These are phyloP conservation scores for Termitomyces sp. DNA, from an alignment of 768 basidiomycete genomes.

Conservation along the genomic window DNA sequence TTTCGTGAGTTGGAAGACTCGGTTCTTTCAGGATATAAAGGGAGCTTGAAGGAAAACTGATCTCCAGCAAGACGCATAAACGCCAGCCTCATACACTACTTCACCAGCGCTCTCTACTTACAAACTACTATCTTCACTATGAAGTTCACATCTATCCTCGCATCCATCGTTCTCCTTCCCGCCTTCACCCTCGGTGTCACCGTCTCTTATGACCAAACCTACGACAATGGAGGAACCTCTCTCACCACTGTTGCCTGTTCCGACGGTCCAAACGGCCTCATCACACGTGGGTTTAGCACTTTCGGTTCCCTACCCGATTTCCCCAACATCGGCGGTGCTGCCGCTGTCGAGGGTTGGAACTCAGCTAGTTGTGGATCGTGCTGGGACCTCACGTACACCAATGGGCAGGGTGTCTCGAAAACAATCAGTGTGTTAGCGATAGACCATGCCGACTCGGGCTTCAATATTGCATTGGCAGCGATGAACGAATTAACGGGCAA, in stretches of 20 bases:
- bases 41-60: slow-evolving; percentile 7
- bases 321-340: slow-evolving; percentile 46
- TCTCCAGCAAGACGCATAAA: slow-evolving; percentile 10
- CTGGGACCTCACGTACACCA: slow-evolving; percentile 43
- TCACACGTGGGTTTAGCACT: slow-evolving; percentile 29
- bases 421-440: slow-evolving; percentile 41
- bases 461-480: slow-evolving; percentile 21
- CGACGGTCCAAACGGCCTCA: slow-evolving; percentile 39
- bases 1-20: neutral
- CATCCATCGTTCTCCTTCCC: slow-evolving; percentile 7
- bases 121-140: slow-evolving; percentile 19
- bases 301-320: slow-evolving; percentile 44
- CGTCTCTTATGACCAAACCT: slow-evolving; percentile 32
- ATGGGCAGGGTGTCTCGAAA: slow-evolving; percentile 13
- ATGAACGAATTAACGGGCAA: slow-evolving; percentile 28
- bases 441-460: slow-evolving; percentile 25
- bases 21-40: slow-evolving; percentile 12
- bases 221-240: slow-evolving; percentile 29
- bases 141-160: slow-evolving; percentile 25
- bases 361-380: slow-evolving; percentile 47
- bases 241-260: slow-evolving; percentile 42
- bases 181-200: neutral
- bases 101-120: neutral
- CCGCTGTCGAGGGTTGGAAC: slow-evolving; percentile 37
- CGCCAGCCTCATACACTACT: neutral